A percentile compares a stretch with the other conserved stretches of the same genome.
Conservation (phyloP, 164 flowering plant species). For the Malania oleifera region DNA sequence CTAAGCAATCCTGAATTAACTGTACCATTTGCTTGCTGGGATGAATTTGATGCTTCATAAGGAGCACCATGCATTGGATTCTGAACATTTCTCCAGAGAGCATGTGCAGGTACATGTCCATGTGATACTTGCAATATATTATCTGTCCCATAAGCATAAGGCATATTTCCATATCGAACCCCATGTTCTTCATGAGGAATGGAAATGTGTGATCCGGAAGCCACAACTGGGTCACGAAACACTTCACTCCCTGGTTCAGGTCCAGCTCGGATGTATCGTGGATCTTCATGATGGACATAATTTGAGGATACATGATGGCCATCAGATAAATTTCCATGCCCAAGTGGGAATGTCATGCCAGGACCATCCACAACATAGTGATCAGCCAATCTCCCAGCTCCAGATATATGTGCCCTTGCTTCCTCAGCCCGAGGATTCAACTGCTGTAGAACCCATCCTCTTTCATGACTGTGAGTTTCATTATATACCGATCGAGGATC, state of each 20-base stretch:
- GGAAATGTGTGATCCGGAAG: slow-evolving; percentile 34
- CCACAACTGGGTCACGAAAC: slow-evolving; percentile 46
- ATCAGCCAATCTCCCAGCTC: slow-evolving; percentile 53
- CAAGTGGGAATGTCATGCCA: slow-evolving; percentile 36
- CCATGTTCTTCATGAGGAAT: slow-evolving; percentile 52
- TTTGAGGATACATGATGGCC: slow-evolving; percentile 35
- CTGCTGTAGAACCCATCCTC: slow-evolving; percentile 61
- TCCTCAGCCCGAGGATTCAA: slow-evolving; percentile 55
- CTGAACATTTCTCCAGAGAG: slow-evolving; percentile 59
- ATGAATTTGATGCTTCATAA: slow-evolving; percentile 47
- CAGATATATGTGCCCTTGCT: slow-evolving; percentile 40
- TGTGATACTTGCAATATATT: slow-evolving; percentile 43
- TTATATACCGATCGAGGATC: slow-evolving; percentile 35
- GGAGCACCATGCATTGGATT: slow-evolving; percentile 47
- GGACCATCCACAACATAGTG: slow-evolving; percentile 48
- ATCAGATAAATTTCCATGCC: slow-evolving; percentile 43
- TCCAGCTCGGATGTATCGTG: slow-evolving; percentile 37
- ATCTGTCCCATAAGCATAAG: slow-evolving; percentile 52
- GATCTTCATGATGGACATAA: slow-evolving; percentile 46
- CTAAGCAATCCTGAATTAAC: slow-evolving; percentile 35
- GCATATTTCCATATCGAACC: slow-evolving; percentile 48
- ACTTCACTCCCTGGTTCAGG: slow-evolving; percentile 52
- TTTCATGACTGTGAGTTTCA: slow-evolving; percentile 54
- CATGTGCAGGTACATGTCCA: slow-evolving; percentile 43
- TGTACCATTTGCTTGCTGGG: slow-evolving; percentile 45